Percentiles rank a stretch among this genome's conserved stretches.
Evolutionary conservation across 306 rosid genomes (phyloP).

Genomic region (Cucumis cinereus): DNA sequence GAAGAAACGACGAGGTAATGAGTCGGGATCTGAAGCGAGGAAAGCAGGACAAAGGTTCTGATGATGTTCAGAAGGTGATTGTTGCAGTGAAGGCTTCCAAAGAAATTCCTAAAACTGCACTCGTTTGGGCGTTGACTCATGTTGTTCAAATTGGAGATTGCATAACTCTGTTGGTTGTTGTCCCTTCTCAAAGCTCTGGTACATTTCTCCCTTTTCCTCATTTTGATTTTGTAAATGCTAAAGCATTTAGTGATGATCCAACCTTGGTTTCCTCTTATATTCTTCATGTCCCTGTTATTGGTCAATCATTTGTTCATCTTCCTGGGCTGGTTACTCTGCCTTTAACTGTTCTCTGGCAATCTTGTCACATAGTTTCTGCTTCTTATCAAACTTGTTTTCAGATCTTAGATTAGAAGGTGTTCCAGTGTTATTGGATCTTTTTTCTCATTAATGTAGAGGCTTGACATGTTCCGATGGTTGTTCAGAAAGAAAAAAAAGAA

Average conservation of each 20-base stretch:
- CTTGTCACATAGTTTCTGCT: background rate
- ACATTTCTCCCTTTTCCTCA: background rate
- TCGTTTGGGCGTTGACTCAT: slow-evolving; percentile 93
- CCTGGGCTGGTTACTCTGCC: background rate
- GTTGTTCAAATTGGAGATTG: slow-evolving; percentile 98
- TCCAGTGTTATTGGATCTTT: background rate
- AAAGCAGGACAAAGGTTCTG: slow-evolving; percentile 66
- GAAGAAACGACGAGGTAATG: slow-evolving; percentile 22
- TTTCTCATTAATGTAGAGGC: background rate
- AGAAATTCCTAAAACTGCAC: slow-evolving; percentile 90
- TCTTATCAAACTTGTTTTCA: background rate
- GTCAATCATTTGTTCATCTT: background rate
- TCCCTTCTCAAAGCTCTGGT: slow-evolving; percentile 86
- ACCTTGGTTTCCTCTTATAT: background rate
- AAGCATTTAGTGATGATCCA: background rate
- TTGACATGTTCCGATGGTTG: background rate
- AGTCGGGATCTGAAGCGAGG: slow-evolving; percentile 64
- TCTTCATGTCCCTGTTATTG: background rate
- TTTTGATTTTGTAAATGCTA: background rate
- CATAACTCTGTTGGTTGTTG: slow-evolving; percentile 86
- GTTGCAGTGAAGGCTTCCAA: slow-evolving; percentile 89
- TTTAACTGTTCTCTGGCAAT: background rate
- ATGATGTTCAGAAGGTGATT: slow-evolving; percentile 74
- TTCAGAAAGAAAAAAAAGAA: background rate
- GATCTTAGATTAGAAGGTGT: background rate